These are phyloP conservation scores for Epichloe gansuensis DNA, from an alignment of 2,329 filamentous ascomycete genomes.

Conservation along the genomic window DNA sequence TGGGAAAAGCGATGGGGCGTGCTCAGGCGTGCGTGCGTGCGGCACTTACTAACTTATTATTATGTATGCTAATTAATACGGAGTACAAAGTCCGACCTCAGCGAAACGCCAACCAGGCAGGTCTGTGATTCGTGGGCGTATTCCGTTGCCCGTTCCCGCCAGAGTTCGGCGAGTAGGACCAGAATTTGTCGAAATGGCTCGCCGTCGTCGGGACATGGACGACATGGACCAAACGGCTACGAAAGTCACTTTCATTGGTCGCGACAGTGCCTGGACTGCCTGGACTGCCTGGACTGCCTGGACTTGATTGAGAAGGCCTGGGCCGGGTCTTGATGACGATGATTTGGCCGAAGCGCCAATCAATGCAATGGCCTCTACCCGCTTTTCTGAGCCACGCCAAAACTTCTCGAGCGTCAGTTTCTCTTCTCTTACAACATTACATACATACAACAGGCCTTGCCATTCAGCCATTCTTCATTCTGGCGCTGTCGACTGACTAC, in stretches of 20 bases:
- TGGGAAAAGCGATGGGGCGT: conserved; percentile 1
- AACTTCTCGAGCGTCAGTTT: conserved; percentile 8
- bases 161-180: not conserved
- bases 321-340: conserved; percentile 5
- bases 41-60: not conserved
- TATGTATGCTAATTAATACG: too few relatives aligned
- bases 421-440: not conserved
- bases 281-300: too few relatives aligned
- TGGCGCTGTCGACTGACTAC: not conserved
- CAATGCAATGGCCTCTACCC: conserved; percentile 2
- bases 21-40: not conserved
- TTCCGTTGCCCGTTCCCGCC: not conserved
- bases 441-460: conserved; percentile 3
- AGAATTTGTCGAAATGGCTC: not conserved
- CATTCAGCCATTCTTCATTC: not conserved
- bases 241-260: too few relatives aligned
- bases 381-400: conserved; percentile 10
- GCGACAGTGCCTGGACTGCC: too few relatives aligned
- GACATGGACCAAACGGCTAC: not conserved
- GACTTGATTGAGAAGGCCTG: not conserved
- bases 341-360: conserved; percentile 2
- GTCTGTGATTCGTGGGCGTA: not conserved
- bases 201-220: too few relatives aligned
- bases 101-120: not conserved
- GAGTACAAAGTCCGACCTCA: not conserved